Base-by-base conservation (phyloP, 108 stramenopile genomes). In the Nannochloropsis oceanica region DNA sequence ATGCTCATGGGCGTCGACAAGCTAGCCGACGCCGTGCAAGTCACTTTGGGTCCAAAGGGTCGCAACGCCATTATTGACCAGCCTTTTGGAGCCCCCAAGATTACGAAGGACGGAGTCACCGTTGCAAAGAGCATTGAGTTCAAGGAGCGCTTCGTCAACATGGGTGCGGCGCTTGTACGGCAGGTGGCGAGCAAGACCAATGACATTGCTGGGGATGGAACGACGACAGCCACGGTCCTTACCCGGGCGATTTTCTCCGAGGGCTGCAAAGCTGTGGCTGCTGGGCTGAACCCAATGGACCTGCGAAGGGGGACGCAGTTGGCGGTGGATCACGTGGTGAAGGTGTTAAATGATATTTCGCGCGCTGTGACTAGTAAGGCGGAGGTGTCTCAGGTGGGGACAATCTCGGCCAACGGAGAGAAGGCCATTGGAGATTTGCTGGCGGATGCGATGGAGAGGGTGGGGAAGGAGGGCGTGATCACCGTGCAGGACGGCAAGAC, bases 401-500 rank as follows among this genome's bases (percentile, higher is more conserved):
- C 98, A 83, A 99, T 99, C 86, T 98, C 97, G 24, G 97, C 99
- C 87, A 99, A 99, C 92, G 92, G 95, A 27, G 99, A 99, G 87
- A 83, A 46, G 2, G 96, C 96, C 87, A 95, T 99, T 90, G 99
- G 99, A 73, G 84, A 89, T 22, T 92, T 99, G 42, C 96, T 99
- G 85, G 91, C 94, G 80, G 96, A 97, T 89, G 99, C 99, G 86
- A 99, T 99, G 98, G 99, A 99, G 88, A 89, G 95, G 79, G 99
- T 99, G 79, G 99, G 99, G 50, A 97, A 96, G 91, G 99, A 99
- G 90, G 99, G 99, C 80, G 99, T 99, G 85, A 99, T 99, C 92
- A 99, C 99, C 26, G 96, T 97, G 27, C 95, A 98, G 92, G 99
- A 99, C 90, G 99, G 99, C 14, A 98, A 98, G 94, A 99, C 99